Evolutionary conservation across 2,329 filamentous ascomycete species (phyloP).

Genomic region (Botrytis fabae): DNA sequence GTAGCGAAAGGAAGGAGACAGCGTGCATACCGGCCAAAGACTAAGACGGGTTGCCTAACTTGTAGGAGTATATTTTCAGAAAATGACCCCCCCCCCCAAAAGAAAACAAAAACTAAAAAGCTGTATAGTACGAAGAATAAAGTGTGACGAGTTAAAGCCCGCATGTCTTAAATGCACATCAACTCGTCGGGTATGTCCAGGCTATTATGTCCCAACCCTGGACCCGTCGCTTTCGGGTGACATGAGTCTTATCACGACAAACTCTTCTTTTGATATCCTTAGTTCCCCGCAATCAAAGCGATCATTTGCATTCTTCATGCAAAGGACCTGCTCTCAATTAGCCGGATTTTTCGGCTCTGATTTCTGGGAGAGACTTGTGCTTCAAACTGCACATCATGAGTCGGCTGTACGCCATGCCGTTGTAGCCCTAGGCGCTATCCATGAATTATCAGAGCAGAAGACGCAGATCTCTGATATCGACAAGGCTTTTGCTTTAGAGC

Average conservation of each 20-base stretch:
- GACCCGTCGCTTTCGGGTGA: neutral
- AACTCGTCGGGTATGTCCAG: slow-evolving; percentile 33
- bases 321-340: slow-evolving; percentile 59
- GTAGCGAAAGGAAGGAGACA: neutral
- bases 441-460: slow-evolving; percentile 27
- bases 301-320: slow-evolving; percentile 60
- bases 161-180: slow-evolving; percentile 31
- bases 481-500: slow-evolving; percentile 27
- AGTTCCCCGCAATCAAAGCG: slow-evolving; percentile 18
- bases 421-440: slow-evolving; percentile 32
- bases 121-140: slow-evolving; percentile 28
- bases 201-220: slow-evolving; percentile 26
- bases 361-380: slow-evolving; percentile 62
- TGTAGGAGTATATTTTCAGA: slow-evolving; percentile 42
- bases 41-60: slow-evolving; percentile 42
- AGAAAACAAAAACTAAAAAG: neutral
- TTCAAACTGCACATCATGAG: slow-evolving; percentile 58
- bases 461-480: neutral
- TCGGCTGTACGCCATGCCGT: slow-evolving; percentile 31
- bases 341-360: slow-evolving; percentile 63
- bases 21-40: neutral
- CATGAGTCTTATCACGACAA: neutral
- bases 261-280: slow-evolving; percentile 24
- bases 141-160: slow-evolving; percentile 34
- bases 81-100: too few species aligned